Conservation (phyloP, 2,329 filamentous ascomycete genomes). For the Colletotrichum sp. region DNA sequence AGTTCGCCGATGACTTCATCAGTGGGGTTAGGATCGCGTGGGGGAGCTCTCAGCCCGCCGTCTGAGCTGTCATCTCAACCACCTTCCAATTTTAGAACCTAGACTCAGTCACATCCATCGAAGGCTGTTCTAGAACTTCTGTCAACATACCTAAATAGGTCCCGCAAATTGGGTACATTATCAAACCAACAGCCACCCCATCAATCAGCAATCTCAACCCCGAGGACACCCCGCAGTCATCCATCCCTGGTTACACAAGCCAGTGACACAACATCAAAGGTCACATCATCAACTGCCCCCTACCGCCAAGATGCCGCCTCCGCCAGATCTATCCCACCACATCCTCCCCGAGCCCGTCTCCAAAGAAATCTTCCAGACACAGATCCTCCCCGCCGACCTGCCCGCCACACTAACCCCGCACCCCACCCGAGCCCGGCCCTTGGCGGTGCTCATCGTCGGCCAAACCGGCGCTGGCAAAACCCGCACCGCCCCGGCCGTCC, state of each 20-base stretch:
- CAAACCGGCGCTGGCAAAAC: conserved; percentile 57
- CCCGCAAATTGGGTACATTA: background rate
- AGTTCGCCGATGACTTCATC: background rate
- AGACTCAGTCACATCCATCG: background rate
- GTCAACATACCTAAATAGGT: background rate
- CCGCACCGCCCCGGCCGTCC: conserved; percentile 43
- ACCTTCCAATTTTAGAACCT: background rate
- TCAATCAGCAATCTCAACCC: background rate
- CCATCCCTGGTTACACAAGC: background rate
- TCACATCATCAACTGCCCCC: background rate
- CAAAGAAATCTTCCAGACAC: conserved; percentile 31
- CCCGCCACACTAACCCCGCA: conserved; percentile 15
- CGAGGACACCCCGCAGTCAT: background rate
- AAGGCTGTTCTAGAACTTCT: background rate
- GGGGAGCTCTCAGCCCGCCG: background rate
- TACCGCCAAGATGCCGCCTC: conserved; percentile 21
- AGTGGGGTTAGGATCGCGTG: background rate
- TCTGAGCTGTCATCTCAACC: background rate
- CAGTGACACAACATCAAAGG: background rate
- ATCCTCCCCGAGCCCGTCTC: conserved; percentile 34
- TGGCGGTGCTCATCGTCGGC: conserved; percentile 49
- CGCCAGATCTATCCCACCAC: conserved; percentile 33
- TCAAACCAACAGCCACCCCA: background rate
- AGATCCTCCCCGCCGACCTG: conserved; percentile 40
- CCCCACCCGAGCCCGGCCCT: conserved; percentile 26